Evolutionary conservation across 2,329 filamentous ascomycete species (phyloP), one percentile per base, ranked within the genome.

Genomic region (Diplodia intermedia): DNA sequence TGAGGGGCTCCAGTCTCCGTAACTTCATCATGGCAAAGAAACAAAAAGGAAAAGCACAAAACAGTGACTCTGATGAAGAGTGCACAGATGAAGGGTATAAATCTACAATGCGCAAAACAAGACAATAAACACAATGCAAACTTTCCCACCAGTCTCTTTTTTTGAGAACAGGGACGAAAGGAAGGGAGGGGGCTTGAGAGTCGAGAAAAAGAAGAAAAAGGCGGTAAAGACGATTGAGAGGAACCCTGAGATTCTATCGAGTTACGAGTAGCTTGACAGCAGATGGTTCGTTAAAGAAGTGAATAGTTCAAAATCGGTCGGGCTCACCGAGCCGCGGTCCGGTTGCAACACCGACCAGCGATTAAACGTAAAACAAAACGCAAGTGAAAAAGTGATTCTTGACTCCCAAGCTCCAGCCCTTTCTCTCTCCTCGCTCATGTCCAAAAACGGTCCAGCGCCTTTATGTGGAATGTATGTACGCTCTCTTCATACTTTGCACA

Each of bases 241-340:
- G 29, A 63, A 52, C 60, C 60, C 60, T 63, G 60, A 52, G 29
- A 63, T 63, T 63, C 60, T 63, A 63, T 52, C 60, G 60, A 63
- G 56, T 57, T 63, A 63, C 60, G 15, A 63, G 38, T 63, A 63
- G 60, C 60, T 63, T 63, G 26, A 63, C 60, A 63, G 47, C 26
- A 33, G 15, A 29, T 52, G 29, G 40, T 47, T 52, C 31, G 31
- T 55, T 20, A 11, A 38, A 36, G 43, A 52, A 63, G 20, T 20
- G 31, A 49, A 61, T 47, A 47, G 18, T 20, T 47, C n/a, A 50
- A 52, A 52, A 63, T 63, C 60, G 47, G 60, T 63, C 60, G 60
- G 60, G 60, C 60, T 63, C 60, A 49, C 60, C 50, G 60, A 63
- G 60, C 60, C 60, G 33, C 60, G 60, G 60, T 63, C 60, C 60